Evolutionary conservation across 169 alveolate genomes (phyloP).

Genomic region (Cryptosporidium sp.): DNA sequence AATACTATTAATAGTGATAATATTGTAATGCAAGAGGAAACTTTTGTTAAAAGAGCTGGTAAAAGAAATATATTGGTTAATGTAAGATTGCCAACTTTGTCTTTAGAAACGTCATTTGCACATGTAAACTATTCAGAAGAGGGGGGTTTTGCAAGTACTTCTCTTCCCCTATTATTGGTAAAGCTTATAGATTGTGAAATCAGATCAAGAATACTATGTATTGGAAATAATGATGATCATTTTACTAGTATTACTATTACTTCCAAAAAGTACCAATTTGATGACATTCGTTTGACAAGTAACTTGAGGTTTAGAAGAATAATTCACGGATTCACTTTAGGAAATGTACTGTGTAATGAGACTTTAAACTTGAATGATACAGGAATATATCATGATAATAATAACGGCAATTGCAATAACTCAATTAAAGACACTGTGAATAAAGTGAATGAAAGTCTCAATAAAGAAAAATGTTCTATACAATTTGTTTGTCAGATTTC

Average conservation of each 20-base stretch:
- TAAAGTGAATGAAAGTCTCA: not conserved
- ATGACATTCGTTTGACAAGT: slow-evolving; percentile 54
- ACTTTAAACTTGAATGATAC: not conserved
- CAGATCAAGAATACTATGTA: slow-evolving; percentile 3
- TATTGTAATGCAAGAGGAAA: not conserved
- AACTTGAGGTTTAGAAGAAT: slow-evolving; percentile 60
- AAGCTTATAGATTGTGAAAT: slow-evolving; percentile 26
- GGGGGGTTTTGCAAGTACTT: not conserved
- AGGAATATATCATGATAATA: not conserved
- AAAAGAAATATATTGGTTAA: slow-evolving; percentile 18
- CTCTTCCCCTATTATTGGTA: slow-evolving; percentile 35
- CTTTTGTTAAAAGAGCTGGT: not conserved
- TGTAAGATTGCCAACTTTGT: slow-evolving; percentile 7
- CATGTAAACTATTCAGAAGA: not conserved
- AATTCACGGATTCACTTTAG: slow-evolving; percentile 37
- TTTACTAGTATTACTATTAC: slow-evolving; percentile 18
- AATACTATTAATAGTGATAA: not conserved
- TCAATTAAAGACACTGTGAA: not conserved
- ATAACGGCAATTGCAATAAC: not conserved
- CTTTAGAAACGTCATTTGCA: slow-evolving; percentile 69
- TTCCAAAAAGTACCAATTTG: slow-evolving; percentile 61
- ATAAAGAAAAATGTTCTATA: slow-evolving; percentile 26
- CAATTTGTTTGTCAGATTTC: slow-evolving; percentile 55
- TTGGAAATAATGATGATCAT: slow-evolving; percentile 10
- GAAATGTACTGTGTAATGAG: not conserved